phyloP scores from a whole-genome alignment of 208 protist species.

The Leishmania amazonensis region DNA sequence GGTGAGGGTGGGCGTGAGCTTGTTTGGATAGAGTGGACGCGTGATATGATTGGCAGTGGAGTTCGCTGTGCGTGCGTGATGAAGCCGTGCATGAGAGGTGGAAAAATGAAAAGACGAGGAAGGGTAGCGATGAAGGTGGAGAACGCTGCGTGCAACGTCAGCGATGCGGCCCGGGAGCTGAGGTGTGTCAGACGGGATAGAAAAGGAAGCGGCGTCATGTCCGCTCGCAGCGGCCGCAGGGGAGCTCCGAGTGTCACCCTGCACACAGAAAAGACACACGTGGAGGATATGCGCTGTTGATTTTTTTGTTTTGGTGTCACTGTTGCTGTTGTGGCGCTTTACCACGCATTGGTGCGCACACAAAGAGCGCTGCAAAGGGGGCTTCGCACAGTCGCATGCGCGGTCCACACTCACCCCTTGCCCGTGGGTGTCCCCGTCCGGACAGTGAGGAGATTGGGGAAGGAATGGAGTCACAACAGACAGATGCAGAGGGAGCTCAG shows the following conservation, averaged over 20 bases:
- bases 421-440: neutral
- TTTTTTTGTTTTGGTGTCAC: neutral
- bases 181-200: neutral
- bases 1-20: neutral
- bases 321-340: neutral
- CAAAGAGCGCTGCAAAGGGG: neutral
- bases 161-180: neutral
- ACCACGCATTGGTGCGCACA: neutral
- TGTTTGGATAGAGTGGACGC: neutral
- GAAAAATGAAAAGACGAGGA: neutral
- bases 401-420: neutral
- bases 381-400: neutral
- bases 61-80: neutral
- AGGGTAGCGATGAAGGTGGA: neutral
- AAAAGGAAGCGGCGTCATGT: conserved; percentile 2
- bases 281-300: neutral
- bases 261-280: neutral
- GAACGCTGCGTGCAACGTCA: neutral
- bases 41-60: neutral
- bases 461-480: neutral
- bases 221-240: neutral
- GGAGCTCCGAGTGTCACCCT: neutral
- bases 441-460: neutral
- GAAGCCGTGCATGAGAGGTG: neutral
- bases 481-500: neutral